Evolutionary conservation across 176 grass and related monocot species (phyloP), one percentile per base, ranked within the genome.

Genomic region (Pontederia paniculata): DNA sequence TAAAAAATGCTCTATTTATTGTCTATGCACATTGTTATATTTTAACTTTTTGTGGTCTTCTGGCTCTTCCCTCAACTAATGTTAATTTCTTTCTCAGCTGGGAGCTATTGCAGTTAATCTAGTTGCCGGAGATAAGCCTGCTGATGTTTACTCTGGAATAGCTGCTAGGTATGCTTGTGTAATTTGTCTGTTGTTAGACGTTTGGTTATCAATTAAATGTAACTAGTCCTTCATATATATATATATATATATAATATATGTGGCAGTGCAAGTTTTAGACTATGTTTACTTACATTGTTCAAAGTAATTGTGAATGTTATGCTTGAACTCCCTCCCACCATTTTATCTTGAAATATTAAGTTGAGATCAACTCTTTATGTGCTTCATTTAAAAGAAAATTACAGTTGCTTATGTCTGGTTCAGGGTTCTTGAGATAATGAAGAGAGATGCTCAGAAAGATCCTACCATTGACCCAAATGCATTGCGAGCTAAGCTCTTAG

Each of bases 111-210:
- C 93, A 21, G 93, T 97, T 13, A 97, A 97, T 63, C 78, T 97
- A 72, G 86, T 97, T 58, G 72, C 70, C 37, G 80, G 80, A 60
- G 93, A 97, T 49, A 97, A 97, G 77, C 93, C 93, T 68, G 82
- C 86, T 56, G 93, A 97, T 84, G 93, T 97, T 76, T 97, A 97
- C 62, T 76, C 93, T 9, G 86, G 77, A 81, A 97, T 97, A 81
- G 93, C 93, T 78, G 65, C 80, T 71, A 81, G 93, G 93, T 97
- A 80, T 69, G 62, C 42, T 45, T 41, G 57, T 63, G 44, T 68
- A 20, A 76, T 71, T 82, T n/a, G n/a, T 57, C 12, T n/a, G n/a
- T n/a, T 56, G 52, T 18, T 66, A 19, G 23, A 62, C 20, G 14
- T 7, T 14, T 47, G 63, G 59, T 60, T 44, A 9, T 37, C 28